Conservation (phyloP, 768 basidiomycete genomes). For the Tephrocybe sp. region DNA sequence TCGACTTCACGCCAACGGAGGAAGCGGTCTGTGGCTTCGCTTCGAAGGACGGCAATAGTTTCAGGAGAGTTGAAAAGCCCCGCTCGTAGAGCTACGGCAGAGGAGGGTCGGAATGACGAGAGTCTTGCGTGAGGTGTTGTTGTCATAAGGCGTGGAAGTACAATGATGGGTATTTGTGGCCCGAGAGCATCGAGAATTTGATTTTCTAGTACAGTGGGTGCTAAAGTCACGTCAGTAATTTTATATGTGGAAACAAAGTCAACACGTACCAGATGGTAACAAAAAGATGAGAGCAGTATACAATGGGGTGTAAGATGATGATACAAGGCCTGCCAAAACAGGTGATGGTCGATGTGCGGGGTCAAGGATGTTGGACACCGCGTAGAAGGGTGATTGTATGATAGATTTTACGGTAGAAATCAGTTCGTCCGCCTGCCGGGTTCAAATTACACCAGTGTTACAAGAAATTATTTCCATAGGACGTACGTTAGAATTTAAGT, state of each 20-base stretch:
- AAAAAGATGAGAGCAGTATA: slow-evolving; percentile 60
- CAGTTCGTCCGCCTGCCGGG: slow-evolving; percentile 29
- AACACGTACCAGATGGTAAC: slow-evolving; percentile 43
- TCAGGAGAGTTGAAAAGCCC: slow-evolving; percentile 67
- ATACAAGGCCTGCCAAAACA: slow-evolving; percentile 48
- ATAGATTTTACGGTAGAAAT: slow-evolving; percentile 31
- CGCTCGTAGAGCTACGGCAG: slow-evolving; percentile 47
- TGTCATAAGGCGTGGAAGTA: slow-evolving; percentile 41
- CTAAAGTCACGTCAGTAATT: slow-evolving; percentile 19
- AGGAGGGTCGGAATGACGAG: slow-evolving; percentile 56
- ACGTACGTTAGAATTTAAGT: slow-evolving; percentile 40
- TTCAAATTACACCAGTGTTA: slow-evolving; percentile 8
- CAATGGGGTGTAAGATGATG: slow-evolving; percentile 55
- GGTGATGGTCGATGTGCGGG: slow-evolving; percentile 50
- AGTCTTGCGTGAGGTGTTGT: slow-evolving; percentile 32
- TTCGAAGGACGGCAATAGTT: slow-evolving; percentile 51
- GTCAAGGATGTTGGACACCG: slow-evolving; percentile 50
- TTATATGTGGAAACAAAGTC: background rate
- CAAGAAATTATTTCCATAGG: background rate
- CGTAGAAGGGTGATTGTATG: slow-evolving; percentile 56
- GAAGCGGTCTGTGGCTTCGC: slow-evolving; percentile 68
- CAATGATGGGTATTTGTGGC: slow-evolving; percentile 54
- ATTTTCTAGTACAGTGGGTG: slow-evolving; percentile 37
- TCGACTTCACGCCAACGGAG: slow-evolving; percentile 72
- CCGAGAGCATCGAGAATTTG: slow-evolving; percentile 47